Base-by-base conservation (phyloP, 352 stramenopile genomes). In the Globisporangium parvum region DNA sequence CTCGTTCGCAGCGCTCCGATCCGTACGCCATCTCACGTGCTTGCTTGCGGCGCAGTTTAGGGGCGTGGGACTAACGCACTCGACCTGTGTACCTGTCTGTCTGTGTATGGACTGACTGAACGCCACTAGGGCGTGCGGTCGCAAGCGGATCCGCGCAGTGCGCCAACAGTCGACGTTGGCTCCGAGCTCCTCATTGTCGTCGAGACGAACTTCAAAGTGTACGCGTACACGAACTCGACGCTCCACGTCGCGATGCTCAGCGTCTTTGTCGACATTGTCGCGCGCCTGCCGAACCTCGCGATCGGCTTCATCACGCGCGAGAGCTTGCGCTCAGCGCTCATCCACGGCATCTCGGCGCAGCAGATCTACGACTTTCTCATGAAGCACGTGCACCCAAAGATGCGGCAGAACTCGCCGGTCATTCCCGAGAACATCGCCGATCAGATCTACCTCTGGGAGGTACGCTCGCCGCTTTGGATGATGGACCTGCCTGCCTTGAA, bases 121-220 rank as follows among this genome's bases (percentile, higher is more conserved):
- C 26, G 26, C 3, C 26, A 18, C 9, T 51, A 67, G 55, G 71
- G 71, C 0, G 23, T 70, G 17, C 75, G 70, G n/a, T 77, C 73
- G 6, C 75, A 83, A 49, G 55, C 73, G 6, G 61, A 79, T 23
- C 69, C 71, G 6, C 68, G 64, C 2, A 66, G 67, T 2, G 66
- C 59, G 17, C 67, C 74, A 17, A 61, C 58, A 0, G 35, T 68
- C 1, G 71, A 80, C 31, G 62, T 77, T 28, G 69, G 62, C 15
- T 74, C 71, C 18, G 63, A 79, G 33, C 53, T 84, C 45, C 65
- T 73, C 15, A 76, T 96, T 42, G 85, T 96, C 26, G 88, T 96
- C 28, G 87, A 97, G 68, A 97, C 89, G 31, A 97, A 97, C 59
- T 97, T 96, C 63, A 94, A 97, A 67, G 66, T 96, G 9, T 94